Evolutionary conservation across 2,329 filamentous ascomycete species (phyloP).

Genomic region (Apiospora aurea): DNA sequence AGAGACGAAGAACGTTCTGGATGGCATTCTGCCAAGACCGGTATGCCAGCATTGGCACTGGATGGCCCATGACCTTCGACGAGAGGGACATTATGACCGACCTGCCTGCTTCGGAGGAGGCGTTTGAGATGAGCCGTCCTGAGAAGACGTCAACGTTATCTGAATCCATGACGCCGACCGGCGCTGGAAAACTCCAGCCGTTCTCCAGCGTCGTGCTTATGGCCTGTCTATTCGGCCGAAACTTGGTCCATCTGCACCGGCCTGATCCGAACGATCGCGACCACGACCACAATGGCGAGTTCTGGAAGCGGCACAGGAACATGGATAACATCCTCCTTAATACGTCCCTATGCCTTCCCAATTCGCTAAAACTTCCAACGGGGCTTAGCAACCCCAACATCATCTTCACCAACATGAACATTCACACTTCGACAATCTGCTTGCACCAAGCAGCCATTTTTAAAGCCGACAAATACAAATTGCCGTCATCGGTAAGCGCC

Average conservation of each 20-base stretch:
- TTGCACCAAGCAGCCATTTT: slow-evolving; percentile 98
- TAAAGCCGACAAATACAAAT: slow-evolving; percentile 88
- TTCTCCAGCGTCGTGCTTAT: slow-evolving; percentile 84
- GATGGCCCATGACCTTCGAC: slow-evolving; percentile 95
- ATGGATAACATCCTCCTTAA: slow-evolving; percentile 92
- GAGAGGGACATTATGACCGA: slow-evolving; percentile 90
- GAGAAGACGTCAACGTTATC: slow-evolving; percentile 74
- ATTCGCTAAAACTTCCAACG: slow-evolving; percentile 77
- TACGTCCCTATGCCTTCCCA: slow-evolving; percentile 83
- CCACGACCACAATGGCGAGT: slow-evolving; percentile 87
- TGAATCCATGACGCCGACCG: slow-evolving; percentile 73
- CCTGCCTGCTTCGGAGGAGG: slow-evolving; percentile 83
- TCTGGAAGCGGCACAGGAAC: slow-evolving; percentile 91
- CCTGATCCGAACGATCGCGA: slow-evolving; percentile 83
- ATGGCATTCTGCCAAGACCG: slow-evolving; percentile 89
- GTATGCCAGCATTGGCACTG: slow-evolving; percentile 94
- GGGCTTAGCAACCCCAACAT: slow-evolving; percentile 83
- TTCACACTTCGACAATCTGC: slow-evolving; percentile 95
- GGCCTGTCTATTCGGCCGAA: slow-evolving; percentile 89
- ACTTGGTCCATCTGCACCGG: slow-evolving; percentile 88
- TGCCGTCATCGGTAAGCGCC: slow-evolving; percentile 78
- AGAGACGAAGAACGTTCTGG: slow-evolving; percentile 93
- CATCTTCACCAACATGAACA: slow-evolving; percentile 95
- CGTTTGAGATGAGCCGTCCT: slow-evolving; percentile 80
- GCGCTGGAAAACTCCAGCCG: slow-evolving; percentile 76